These are phyloP conservation scores for Didymella arachidicola DNA, from an alignment of 2,329 filamentous ascomycete genomes.

Conservation along the genomic window DNA sequence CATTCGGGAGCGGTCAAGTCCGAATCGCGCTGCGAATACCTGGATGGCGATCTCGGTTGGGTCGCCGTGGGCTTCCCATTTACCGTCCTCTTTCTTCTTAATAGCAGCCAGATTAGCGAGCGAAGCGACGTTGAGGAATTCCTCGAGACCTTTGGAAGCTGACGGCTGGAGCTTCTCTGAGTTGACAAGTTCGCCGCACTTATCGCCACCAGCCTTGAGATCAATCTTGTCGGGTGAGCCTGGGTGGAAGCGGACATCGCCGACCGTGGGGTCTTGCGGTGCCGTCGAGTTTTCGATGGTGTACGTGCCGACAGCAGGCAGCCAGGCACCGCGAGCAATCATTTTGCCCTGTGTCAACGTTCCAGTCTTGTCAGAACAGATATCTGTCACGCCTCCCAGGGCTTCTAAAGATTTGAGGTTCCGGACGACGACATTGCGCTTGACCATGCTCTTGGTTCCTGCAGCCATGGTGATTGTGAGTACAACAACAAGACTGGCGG, in stretches of 20 bases:
- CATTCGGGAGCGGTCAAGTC: conserved; percentile 65
- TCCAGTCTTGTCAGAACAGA: conserved; percentile 50
- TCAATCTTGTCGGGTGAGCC: conserved; percentile 37
- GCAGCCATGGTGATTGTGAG: conserved; percentile 52
- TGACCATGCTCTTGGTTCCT: conserved; percentile 49
- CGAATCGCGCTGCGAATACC: conserved; percentile 74
- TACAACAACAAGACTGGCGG: conserved; percentile 49
- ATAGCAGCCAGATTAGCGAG: conserved; percentile 63
- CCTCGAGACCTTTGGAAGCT: conserved; percentile 31
- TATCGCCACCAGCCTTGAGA: conserved; percentile 23
- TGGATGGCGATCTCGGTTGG: conserved; percentile 76
- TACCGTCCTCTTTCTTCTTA: conserved; percentile 52
- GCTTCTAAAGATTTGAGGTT: conserved; percentile 48
- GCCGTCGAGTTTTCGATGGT: conserved; percentile 47
- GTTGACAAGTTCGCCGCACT: conserved; percentile 15
- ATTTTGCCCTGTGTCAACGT: conserved; percentile 53
- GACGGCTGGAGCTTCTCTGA: conserved; percentile 25
- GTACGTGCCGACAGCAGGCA: conserved; percentile 49
- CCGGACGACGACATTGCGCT: conserved; percentile 49
- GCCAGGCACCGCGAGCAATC: conserved; percentile 52
- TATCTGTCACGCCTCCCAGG: conserved; percentile 48
- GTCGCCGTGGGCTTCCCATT: conserved; percentile 50
- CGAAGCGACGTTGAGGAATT: conserved; percentile 48
- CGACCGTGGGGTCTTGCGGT: conserved; percentile 46
- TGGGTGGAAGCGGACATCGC: conserved; percentile 37